Evolutionary conservation across 1,139 yeast species (phyloP).

Genomic region (Magnusiomyces ingens): DNA sequence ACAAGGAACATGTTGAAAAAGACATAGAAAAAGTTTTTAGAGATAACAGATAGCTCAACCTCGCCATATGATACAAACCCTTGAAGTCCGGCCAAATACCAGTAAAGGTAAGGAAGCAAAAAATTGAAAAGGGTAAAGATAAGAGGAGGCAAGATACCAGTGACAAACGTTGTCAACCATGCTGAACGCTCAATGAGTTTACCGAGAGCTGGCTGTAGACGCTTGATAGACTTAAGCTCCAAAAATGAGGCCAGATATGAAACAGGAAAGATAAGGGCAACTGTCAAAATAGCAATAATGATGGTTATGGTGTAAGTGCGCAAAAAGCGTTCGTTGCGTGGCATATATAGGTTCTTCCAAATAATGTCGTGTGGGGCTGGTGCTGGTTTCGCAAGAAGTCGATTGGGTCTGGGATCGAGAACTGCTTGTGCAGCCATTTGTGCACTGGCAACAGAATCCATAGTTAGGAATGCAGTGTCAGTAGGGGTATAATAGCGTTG

Average conservation of each 20-base stretch:
- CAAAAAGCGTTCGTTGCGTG: conserved; percentile 49
- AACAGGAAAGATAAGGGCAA: conserved; percentile 67
- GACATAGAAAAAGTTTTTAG: conserved; percentile 77
- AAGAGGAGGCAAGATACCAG: conserved; percentile 73
- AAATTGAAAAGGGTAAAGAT: conserved; percentile 68
- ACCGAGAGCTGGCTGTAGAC: conserved; percentile 69
- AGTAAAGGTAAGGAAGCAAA: conserved; percentile 67
- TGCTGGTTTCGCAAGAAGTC: conserved; percentile 65
- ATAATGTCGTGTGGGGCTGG: conserved; percentile 85
- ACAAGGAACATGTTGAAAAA: conserved; percentile 80
- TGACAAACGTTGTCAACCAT: conserved; percentile 56
- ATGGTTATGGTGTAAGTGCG: conserved; percentile 59
- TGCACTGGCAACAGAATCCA: conserved; percentile 80
- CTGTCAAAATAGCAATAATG: conserved; percentile 55
- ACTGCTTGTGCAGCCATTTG: conserved; percentile 89
- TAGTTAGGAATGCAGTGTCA: conserved; percentile 66
- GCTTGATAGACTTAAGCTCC: conserved; percentile 59
- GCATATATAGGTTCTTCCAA: conserved; percentile 67
- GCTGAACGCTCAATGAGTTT: conserved; percentile 50
- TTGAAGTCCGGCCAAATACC: conserved; percentile 60
- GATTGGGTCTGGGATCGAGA: conserved; percentile 69
- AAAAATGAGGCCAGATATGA: conserved; percentile 65
- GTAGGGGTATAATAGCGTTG: conserved; percentile 37
- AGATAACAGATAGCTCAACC: conserved; percentile 67
- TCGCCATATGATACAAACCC: conserved; percentile 78